Evolutionary conservation across 352 stramenopile species (phyloP).

Genomic region (Pythium rishiriense): DNA sequence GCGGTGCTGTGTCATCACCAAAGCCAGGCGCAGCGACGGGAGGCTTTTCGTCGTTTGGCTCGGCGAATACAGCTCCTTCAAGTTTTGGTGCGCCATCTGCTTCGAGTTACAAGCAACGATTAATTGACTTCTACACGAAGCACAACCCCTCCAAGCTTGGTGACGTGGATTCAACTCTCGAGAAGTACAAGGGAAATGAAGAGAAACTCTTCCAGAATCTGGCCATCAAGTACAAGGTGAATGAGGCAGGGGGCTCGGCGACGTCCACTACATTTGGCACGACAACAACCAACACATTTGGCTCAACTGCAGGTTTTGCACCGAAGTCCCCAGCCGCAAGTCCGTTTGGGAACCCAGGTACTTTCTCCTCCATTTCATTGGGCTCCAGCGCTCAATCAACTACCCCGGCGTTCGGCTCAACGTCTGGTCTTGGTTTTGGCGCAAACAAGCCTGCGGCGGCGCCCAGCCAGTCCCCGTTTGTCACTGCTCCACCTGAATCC

Average conservation of each 20-base stretch:
- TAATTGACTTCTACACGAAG: conserved; percentile 91
- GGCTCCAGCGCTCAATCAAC: conserved; percentile 22
- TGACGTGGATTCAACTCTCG: conserved; percentile 85
- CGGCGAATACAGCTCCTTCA: conserved; percentile 12
- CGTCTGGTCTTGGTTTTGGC: conserved; percentile 48
- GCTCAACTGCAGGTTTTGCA: conserved; percentile 41
- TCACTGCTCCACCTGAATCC: conserved; percentile 16
- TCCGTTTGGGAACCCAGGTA: conserved; percentile 62
- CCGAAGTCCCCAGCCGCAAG: conserved; percentile 39
- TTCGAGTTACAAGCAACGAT: conserved; percentile 48
- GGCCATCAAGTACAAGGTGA: conserved; percentile 73
- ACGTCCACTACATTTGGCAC: conserved; percentile 27
- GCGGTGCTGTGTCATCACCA: not conserved
- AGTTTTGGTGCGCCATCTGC: conserved; percentile 7
- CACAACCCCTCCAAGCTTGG: conserved; percentile 89
- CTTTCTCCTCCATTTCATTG: conserved; percentile 45
- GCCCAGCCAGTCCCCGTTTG: conserved; percentile 43
- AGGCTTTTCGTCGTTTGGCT: conserved; percentile 10
- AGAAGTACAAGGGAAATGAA: conserved; percentile 89
- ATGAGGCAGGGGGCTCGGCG: not conserved
- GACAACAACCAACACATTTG: conserved; percentile 31
- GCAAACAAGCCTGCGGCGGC: conserved; percentile 28
- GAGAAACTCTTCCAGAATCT: conserved; percentile 78
- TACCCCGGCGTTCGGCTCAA: conserved; percentile 35
- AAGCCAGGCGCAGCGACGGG: not conserved